These are phyloP conservation scores for Carex littledalei DNA, from an alignment of 176 grass and related monocot species.

Conservation along the genomic window DNA sequence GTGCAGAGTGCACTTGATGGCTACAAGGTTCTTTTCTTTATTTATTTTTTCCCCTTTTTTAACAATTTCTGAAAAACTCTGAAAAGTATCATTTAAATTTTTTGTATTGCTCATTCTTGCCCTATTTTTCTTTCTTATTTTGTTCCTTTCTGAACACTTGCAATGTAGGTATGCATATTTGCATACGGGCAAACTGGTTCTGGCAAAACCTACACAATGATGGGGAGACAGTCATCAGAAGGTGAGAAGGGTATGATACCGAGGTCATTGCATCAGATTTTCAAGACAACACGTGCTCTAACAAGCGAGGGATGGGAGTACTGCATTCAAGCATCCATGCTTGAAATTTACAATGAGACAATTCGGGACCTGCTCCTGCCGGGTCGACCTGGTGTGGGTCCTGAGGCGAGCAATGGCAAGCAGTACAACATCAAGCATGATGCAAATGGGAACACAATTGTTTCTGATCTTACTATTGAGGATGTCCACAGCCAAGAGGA, in stretches of 20 bases:
- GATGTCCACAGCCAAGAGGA: slow-evolving; percentile 59
- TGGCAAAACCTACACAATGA: slow-evolving; percentile 99
- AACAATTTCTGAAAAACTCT: neutral
- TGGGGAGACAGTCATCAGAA: slow-evolving; percentile 47
- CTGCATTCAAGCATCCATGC: slow-evolving; percentile 81
- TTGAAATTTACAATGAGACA: slow-evolving; percentile 98
- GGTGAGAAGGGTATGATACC: slow-evolving; percentile 79
- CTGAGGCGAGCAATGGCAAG: slow-evolving; percentile 38
- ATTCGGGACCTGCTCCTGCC: slow-evolving; percentile 74
- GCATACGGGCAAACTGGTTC: slow-evolving; percentile 98
- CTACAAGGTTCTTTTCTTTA: slow-evolving; percentile 56
- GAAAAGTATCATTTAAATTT: neutral
- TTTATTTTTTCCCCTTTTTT: neutral
- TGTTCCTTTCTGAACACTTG: neutral
- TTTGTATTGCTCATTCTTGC: neutral
- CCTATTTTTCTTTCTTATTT: neutral
- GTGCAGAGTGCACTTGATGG: slow-evolving; percentile 95
- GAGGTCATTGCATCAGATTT: slow-evolving; percentile 90
- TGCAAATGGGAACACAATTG: slow-evolving; percentile 55
- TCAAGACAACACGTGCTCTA: slow-evolving; percentile 52
- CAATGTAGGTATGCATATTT: slow-evolving; percentile 95
- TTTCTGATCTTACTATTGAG: slow-evolving; percentile 65
- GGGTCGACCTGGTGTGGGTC: slow-evolving; percentile 17
- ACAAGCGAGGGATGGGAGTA: slow-evolving; percentile 91
- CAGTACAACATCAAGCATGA: slow-evolving; percentile 87